Base-by-base conservation (phyloP, 805 yeast genomes). In the Komagataella populi region DNA sequence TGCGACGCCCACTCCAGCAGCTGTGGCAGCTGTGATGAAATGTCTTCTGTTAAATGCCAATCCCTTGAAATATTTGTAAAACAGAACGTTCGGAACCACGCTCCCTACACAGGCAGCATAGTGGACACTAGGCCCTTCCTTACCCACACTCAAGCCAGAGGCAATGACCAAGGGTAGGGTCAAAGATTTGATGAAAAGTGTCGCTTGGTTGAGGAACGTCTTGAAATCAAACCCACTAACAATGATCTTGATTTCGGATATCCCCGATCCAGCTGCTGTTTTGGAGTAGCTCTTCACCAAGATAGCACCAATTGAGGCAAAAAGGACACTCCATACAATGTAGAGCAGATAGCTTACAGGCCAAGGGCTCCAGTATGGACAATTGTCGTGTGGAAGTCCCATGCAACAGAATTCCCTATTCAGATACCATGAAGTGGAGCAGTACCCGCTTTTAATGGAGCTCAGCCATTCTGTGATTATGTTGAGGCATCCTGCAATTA, bases 1-100 rank as follows among this genome's bases (percentile, higher is more conserved):
- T 0, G 98, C 99, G 6, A 93, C 98, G 0, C 98, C 98, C 6
- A 93, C 98, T 50, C 99, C 99, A 1, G 99, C 96, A 3, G 96
- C 98, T 7, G 96, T 78, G 3, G 96, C 84, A 0, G 99, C 96
- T 0, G 91, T 81, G 50, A 93, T 68, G 50, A 84, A 78, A 55
- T 85, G 90, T 23, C 80, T 58, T 44, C 60, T 54, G 48, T 61
- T 73, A 4, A 72, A 63, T 8, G 78, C 76, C 18, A 77, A 71
- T 50, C 65, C 66, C n/a, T 68, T 63, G 56, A 74, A 77, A 53
- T 65, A 63, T 20, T 60, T 60, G 52, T 83, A 72, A 47, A 80
- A 62, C 14, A 30, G 5, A n/a, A 48, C 23, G 44, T 74, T 73
- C 0, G 93, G 81, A 10, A 88, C 69, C n/a, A 81, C 76, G 59